Evolutionary conservation across 2,329 filamentous ascomycete genomes (phyloP).

Genomic region (Apiospora malaysiana): DNA sequence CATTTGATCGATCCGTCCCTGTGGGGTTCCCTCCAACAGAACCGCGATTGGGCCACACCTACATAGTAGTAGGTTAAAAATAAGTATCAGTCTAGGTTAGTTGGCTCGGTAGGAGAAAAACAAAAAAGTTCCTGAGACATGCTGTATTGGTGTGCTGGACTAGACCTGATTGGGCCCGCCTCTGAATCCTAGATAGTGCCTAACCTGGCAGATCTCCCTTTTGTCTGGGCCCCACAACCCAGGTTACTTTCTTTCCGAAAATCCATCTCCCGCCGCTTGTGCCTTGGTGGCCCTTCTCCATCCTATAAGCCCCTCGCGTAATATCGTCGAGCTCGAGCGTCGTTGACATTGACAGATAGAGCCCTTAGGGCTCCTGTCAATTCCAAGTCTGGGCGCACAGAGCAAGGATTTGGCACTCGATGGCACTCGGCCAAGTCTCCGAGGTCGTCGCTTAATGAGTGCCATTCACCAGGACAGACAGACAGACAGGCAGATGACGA

Average conservation of each 20-base stretch:
- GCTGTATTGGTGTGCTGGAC: not conserved
- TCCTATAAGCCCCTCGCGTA: not conserved
- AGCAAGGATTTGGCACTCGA: not conserved
- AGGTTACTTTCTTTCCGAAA: not conserved
- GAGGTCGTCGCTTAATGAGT: not conserved
- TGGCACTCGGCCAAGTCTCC: not conserved
- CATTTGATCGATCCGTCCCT: not conserved
- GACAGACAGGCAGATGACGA: not conserved
- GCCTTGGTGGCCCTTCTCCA: not conserved
- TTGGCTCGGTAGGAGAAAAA: no score
- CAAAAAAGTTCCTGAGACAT: not conserved
- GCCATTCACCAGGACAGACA: not conserved
- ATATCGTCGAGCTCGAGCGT: not conserved
- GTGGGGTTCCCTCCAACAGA: not conserved
- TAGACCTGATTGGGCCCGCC: not conserved
- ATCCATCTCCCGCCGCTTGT: not conserved
- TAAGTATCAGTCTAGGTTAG: not conserved
- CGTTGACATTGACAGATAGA: not conserved
- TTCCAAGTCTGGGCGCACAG: conserved; percentile 4
- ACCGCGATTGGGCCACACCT: not conserved
- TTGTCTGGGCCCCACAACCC: not conserved
- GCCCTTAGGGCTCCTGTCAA: not conserved
- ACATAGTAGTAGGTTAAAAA: no score
- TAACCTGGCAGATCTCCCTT: not conserved
- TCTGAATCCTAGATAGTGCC: not conserved